Base-by-base conservation (phyloP, 768 basidiomycete genomes). In the Gautieria morchelliformis region DNA sequence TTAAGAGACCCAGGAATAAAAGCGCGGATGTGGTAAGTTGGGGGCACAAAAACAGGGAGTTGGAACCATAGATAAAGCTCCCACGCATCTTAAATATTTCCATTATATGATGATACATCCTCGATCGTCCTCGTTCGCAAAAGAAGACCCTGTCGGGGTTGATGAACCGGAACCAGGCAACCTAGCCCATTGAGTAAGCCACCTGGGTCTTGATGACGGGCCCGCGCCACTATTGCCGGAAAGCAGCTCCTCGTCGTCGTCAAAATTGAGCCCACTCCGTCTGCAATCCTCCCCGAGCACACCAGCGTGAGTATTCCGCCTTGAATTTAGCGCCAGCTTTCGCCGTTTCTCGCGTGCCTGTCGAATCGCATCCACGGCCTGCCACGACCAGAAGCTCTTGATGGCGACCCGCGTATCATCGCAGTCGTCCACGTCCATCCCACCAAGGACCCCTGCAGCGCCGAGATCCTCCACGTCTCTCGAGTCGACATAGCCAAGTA, bases 381-480 rank as follows among this genome's bases (percentile, higher is more conserved):
- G 87, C 87, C 87, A 90, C 50, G 85, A 82, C 68, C 87, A 85
- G 68, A 91, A 93, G 24, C 85, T 83, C 78, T 91, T 91, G 62
- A 93, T 66, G 52, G 89, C 84, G 24, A 92, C 83, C 24, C 84
- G 74, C 64, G 64, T 69, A 63, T 78, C 76, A 61, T 92, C 89
- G 65, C 89, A 89, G 68, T 93, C 91, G 68, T 90, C 86, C 70
- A 89, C 84, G 41, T 52, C 56, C 59, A 33, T 46, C 5, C 50
- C 45, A 35, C 52, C 55, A 27, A 59, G 39, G 45, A 39, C 69
- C 5, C 27, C 27, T 27, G 27, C 27, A 27, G 27, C 5, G 67
- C 79, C 82, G 58, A 87, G 69, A 39, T 80, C 79, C 60, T 87
- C 84, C 27, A 75, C 77, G 65, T 91, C 89, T 62, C 81, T 70